These are phyloP conservation scores for Pseudogymnoascus sp. DNA, from an alignment of 2,329 filamentous ascomycete genomes.

Conservation along the genomic window DNA sequence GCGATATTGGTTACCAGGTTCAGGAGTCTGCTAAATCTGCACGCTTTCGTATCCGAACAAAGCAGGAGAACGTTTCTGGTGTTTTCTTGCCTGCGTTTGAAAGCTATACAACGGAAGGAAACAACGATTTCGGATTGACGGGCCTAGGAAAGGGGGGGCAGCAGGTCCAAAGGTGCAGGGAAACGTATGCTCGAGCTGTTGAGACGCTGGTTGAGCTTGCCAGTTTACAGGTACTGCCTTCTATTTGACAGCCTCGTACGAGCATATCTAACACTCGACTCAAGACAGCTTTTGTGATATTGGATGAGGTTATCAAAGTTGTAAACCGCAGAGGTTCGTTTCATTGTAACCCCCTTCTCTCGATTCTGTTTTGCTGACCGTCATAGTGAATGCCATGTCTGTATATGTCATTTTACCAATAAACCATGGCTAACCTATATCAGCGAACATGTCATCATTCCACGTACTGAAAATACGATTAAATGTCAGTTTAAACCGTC, in stretches of 20 bases:
- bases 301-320: slow-evolving; percentile 98
- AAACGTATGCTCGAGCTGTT: slow-evolving; percentile 92
- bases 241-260: not conserved
- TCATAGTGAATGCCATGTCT: slow-evolving; percentile 81
- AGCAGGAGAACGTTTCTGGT: slow-evolving; percentile 97
- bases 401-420: slow-evolving; percentile 27
- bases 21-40: slow-evolving; percentile 92
- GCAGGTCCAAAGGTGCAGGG: slow-evolving; percentile 87
- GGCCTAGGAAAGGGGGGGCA: slow-evolving; percentile 94
- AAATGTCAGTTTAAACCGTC: slow-evolving; percentile 54
- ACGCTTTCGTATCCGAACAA: slow-evolving; percentile 84
- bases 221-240: slow-evolving; percentile 60
- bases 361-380: slow-evolving; percentile 15
- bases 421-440: not conserved
- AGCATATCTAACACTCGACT: slow-evolving; percentile 10
- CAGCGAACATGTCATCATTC: slow-evolving; percentile 90
- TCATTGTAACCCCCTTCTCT: not conserved
- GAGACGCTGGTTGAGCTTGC: slow-evolving; percentile 93
- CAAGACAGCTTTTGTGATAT: slow-evolving; percentile 87
- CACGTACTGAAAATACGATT: slow-evolving; percentile 98
- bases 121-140: slow-evolving; percentile 92
- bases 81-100: slow-evolving; percentile 92
- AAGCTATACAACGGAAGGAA: slow-evolving; percentile 77
- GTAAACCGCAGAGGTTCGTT: slow-evolving; percentile 81
- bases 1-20: slow-evolving; percentile 93